A percentile compares a stretch with the other conserved stretches of the same genome.
Evolutionary conservation across 169 alveolate genomes (phyloP).

Genomic region (Eimeria mitis): DNA sequence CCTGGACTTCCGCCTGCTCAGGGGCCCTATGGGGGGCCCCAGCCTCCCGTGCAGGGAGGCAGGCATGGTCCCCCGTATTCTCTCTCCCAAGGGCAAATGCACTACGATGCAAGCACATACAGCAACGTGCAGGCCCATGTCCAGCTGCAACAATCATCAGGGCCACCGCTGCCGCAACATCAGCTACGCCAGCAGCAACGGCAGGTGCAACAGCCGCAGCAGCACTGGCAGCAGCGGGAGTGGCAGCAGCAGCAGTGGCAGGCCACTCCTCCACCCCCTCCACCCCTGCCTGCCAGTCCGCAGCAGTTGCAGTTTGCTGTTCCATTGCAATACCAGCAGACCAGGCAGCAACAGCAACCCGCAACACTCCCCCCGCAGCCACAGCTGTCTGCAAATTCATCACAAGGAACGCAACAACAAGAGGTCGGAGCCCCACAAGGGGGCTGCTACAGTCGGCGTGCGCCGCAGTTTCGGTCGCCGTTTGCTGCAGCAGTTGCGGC

Average conservation of each 20-base stretch:
- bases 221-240: not conserved
- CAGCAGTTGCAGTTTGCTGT: not conserved
- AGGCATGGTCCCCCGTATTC: not conserved
- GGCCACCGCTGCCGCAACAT: not conserved
- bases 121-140: not conserved
- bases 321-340: not conserved
- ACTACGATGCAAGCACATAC: not conserved
- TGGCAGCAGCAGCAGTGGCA: not conserved
- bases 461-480: not conserved
- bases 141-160: not conserved
- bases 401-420: not conserved
- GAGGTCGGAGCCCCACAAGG: not conserved
- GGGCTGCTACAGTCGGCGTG: not conserved
- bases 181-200: not conserved
- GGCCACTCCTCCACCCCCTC: not conserved
- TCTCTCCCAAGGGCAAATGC: not conserved
- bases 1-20: not conserved
- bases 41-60: not conserved
- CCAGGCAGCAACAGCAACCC: not conserved
- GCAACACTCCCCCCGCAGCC: not conserved
- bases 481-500: not conserved
- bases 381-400: not conserved
- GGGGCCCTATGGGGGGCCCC: not conserved
- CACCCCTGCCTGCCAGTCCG: not conserved
- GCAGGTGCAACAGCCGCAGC: not conserved